A percentile compares a stretch with the other conserved stretches of the same genome.
Conservation (phyloP, 164 flowering plant species). For the Cinnamomum micranthum region DNA sequence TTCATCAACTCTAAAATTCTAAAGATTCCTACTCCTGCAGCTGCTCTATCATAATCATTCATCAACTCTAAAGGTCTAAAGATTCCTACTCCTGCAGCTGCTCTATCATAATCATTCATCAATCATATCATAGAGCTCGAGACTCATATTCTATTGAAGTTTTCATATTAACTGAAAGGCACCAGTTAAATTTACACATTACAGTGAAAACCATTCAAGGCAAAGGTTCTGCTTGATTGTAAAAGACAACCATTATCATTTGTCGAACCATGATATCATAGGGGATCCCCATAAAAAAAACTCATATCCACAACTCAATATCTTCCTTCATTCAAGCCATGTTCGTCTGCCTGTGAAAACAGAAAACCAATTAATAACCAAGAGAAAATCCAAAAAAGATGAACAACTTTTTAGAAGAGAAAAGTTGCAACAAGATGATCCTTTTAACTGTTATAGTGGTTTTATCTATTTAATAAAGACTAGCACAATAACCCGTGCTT, state of each 20-base stretch:
- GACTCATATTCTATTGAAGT: neutral
- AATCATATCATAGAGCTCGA: neutral
- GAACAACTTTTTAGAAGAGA: neutral
- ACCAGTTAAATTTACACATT: constrained; percentile 8
- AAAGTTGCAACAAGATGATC: neutral
- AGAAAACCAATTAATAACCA: neutral
- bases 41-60: too few relatives aligned
- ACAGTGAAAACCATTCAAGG: neutral
- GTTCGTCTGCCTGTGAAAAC: constrained; percentile 7
- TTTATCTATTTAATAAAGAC: neutral
- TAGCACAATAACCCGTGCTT: too few relatives aligned
- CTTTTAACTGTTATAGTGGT: neutral
- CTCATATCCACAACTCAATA: neutral
- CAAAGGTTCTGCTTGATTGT: constrained; percentile 5
- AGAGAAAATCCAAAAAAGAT: neutral
- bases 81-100: too few relatives aligned
- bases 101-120: too few relatives aligned
- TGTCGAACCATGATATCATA: neutral
- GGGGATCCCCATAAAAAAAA: neutral
- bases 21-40: too few relatives aligned
- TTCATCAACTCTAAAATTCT: too few relatives aligned
- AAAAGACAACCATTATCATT: constrained; percentile 3
- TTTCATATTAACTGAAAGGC: constrained; percentile 10
- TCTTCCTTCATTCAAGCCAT: neutral
- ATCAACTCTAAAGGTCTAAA: too few relatives aligned